Evolutionary conservation across 768 basidiomycete species (phyloP), one percentile per base, ranked within the genome.

Genomic region (Kwoniella botswanensis): DNA sequence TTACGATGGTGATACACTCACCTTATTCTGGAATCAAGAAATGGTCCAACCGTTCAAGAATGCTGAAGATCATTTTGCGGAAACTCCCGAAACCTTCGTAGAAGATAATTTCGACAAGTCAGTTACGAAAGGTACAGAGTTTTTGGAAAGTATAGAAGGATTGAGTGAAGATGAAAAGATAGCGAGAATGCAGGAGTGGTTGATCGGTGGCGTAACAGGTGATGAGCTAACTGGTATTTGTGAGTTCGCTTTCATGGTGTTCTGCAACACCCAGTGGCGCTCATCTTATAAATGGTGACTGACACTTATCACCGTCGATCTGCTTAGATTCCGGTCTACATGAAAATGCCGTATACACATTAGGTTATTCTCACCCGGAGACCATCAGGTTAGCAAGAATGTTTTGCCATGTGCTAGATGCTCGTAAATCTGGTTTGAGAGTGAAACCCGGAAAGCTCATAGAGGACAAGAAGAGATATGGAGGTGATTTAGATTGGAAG

Each of bases 1-100:
- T 63, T 79, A 81, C 67, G 80, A 81, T 70, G 80, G 80, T 2
- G 80, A 81, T 61, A 81, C 78, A 5, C 69, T 78, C 9, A 62
- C 73, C 54, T 18, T 81, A n/a, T 67, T 76, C 56, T 79, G 74
- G 73, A 73, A 75, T 21, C 13, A 54, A 4, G 66, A 60, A 6
- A 57, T 81, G 7, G 78, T 79, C 4, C 57, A 68, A 18, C 41
- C 54, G 1, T 81, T 81, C 66, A 35, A 11, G 2, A 74, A 81
- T 57, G 76, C 80, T 12, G 66, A 64, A 3, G 74, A 75, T n/a
- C 26, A 29, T 10, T 56, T 63, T 13, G 70, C 74, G 9, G 68
- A 71, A 35, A 61, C 63, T 6, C 74, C 75, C 1, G 24, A 22
- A 4, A 73, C 66, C 13, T 79, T 81, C 44, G 72, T 64, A 42